phyloP scores from a whole-genome alignment of 2,329 filamentous ascomycete genomes.

The Xylariaceae sp. region DNA sequence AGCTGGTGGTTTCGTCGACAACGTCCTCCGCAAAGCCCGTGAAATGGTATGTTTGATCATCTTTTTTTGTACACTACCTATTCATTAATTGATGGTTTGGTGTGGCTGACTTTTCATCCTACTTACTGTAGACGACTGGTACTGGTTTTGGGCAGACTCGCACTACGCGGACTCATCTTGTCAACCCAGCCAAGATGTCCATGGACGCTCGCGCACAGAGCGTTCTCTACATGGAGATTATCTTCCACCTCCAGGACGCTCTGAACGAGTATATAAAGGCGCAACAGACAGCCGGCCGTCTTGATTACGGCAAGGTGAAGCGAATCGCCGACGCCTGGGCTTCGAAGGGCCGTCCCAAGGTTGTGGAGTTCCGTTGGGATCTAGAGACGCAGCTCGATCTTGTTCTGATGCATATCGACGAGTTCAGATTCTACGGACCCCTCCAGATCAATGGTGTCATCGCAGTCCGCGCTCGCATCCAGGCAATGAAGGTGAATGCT shows the following conservation, averaged over 20 bases:
- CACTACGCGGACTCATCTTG: conserved; percentile 5
- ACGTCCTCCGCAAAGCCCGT: conserved; percentile 47
- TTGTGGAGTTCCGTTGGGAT: conserved; percentile 58
- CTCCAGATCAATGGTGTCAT: conserved; percentile 38
- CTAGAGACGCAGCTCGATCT: conserved; percentile 60
- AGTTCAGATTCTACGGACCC: conserved; percentile 55
- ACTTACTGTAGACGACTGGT: neutral
- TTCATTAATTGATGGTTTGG: neutral
- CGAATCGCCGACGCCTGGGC: conserved; percentile 51
- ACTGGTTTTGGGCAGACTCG: conserved; percentile 1
- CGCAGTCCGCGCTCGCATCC: conserved; percentile 47
- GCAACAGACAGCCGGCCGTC: conserved; percentile 54
- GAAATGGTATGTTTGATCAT: conserved; percentile 44
- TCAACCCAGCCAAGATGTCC: conserved; percentile 38
- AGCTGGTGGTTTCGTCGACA: conserved; percentile 22
- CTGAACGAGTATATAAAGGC: conserved; percentile 51
- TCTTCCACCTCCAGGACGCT: conserved; percentile 51
- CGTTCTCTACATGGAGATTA: conserved; percentile 58
- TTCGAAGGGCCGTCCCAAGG: conserved; percentile 51
- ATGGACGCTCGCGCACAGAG: conserved; percentile 56
- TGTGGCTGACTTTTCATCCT: conserved; percentile 15
- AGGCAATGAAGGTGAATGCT: conserved; percentile 52
- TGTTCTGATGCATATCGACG: conserved; percentile 45
- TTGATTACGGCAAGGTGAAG: conserved; percentile 50
- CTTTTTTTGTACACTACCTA: neutral